These are phyloP conservation scores for Lumnitzera littorea DNA, from an alignment of 345 rosid species.

Conservation along the genomic window DNA sequence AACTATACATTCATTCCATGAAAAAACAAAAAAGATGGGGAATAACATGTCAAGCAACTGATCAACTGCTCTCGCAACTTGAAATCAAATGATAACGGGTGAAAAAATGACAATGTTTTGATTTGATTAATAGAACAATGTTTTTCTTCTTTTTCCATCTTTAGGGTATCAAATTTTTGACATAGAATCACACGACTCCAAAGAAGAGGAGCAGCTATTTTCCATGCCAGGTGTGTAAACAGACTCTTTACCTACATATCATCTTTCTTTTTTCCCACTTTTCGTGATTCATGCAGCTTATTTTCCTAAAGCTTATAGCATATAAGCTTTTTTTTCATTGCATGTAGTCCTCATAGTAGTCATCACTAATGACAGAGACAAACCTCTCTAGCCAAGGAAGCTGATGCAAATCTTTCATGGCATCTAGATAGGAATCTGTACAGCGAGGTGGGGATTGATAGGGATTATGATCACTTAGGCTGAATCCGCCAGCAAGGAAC, in stretches of 20 bases:
- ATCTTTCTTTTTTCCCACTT: background rate
- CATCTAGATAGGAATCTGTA: slow-evolving; percentile 80
- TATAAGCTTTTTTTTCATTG: slow-evolving; percentile 30
- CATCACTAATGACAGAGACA: slow-evolving; percentile 92
- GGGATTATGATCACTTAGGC: slow-evolving; percentile 76
- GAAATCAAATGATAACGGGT: too few species aligned
- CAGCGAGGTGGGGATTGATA: slow-evolving; percentile 89
- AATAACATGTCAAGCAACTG: too few species aligned
- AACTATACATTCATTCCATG: too few species aligned
- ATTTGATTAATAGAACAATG: slow-evolving; percentile 2
- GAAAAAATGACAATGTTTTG: too few species aligned
- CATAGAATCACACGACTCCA: slow-evolving; percentile 4
- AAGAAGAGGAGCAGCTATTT: background rate
- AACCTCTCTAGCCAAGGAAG: slow-evolving; percentile 99
- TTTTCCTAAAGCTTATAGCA: slow-evolving; percentile 2
- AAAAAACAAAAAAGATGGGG: too few species aligned
- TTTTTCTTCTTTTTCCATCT: background rate
- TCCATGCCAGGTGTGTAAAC: slow-evolving; percentile 7
- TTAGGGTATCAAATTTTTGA: background rate
- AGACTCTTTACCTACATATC: slow-evolving; percentile 6
- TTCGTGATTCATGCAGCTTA: background rate
- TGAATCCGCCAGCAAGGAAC: slow-evolving; percentile 91
- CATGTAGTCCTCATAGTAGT: slow-evolving; percentile 70
- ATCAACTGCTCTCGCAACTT: too few species aligned
- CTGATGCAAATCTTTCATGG: slow-evolving; percentile 90